Percentiles rank a stretch among this genome's conserved stretches.
phyloP scores from a whole-genome alignment of 495 filamentous ascomycete species.

The Ascobolus immersus region DNA sequence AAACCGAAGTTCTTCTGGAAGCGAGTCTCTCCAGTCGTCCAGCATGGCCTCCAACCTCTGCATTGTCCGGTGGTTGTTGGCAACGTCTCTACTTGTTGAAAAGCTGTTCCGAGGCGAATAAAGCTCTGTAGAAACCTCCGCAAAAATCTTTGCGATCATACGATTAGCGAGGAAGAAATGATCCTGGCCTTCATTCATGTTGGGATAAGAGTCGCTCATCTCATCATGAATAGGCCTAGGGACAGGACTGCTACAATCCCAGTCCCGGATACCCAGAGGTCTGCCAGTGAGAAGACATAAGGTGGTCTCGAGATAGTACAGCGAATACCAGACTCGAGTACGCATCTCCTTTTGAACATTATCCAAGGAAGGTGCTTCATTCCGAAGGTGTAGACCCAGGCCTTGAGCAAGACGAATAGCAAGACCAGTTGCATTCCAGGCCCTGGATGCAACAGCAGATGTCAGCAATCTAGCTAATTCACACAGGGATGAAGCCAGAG shows the following conservation, averaged over 20 bases:
- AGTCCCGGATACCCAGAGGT: constrained; percentile 29
- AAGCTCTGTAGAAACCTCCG: constrained; percentile 30
- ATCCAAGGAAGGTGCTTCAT: constrained; percentile 23
- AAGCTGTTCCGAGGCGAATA: constrained; percentile 31
- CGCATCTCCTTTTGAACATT: constrained; percentile 30
- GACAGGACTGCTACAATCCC: constrained; percentile 29
- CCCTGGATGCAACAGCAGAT: constrained; percentile 18
- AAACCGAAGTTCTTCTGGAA: constrained; percentile 29
- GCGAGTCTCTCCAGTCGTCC: constrained; percentile 27
- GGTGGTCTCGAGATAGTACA: constrained; percentile 31
- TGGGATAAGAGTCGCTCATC: constrained; percentile 12
- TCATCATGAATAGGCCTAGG: constrained; percentile 32
- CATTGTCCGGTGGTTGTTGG: constrained; percentile 35
- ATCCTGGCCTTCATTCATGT: not conserved
- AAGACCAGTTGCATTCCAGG: constrained; percentile 34
- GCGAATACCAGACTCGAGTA: constrained; percentile 34
- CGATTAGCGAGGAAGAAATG: not conserved
- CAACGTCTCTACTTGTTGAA: constrained; percentile 32
- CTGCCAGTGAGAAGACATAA: constrained; percentile 35
- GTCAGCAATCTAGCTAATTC: too few relatives aligned
- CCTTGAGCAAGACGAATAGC: constrained; percentile 30
- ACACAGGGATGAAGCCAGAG: too few relatives aligned
- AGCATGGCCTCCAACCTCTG: constrained; percentile 25
- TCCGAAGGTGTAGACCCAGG: constrained; percentile 35
- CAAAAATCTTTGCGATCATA: constrained; percentile 17